phyloP scores from a whole-genome alignment of 1,284 basidiomycete genomes.

The Acaromyces ingoldii region DNA sequence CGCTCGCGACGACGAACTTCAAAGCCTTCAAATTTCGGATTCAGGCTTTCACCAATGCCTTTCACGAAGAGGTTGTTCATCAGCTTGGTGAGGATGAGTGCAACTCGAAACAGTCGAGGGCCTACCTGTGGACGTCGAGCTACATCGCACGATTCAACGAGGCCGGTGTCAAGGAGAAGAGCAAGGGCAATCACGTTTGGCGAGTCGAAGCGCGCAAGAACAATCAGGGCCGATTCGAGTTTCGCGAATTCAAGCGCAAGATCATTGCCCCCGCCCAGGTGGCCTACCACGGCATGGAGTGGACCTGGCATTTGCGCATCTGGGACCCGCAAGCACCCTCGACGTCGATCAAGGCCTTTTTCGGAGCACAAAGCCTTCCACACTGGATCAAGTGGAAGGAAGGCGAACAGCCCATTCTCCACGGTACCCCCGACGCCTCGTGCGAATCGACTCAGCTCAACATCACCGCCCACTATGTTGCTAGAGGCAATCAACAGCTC shows the following conservation, averaged over 20 bases:
- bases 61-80: conserved; percentile 74
- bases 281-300: conserved; percentile 70
- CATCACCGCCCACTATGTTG: conserved; percentile 10
- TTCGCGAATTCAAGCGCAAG: conserved; percentile 75
- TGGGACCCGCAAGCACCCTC: conserved; percentile 80
- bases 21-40: conserved; percentile 99
- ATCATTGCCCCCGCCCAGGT: conserved; percentile 54
- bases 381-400: conserved; percentile 84
- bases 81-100: conserved; percentile 56
- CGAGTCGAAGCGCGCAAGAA: conserved; percentile 88
- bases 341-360: conserved; percentile 64
- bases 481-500: background rate
- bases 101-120: conserved; percentile 53
- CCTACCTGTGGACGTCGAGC: conserved; percentile 83
- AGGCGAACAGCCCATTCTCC: conserved; percentile 52
- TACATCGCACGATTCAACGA: conserved; percentile 97
- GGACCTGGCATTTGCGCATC: conserved; percentile 87
- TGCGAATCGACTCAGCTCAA: conserved; percentile 31
- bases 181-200: conserved; percentile 99
- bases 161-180: conserved; percentile 87
- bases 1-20: conserved; percentile 66
- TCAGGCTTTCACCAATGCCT: conserved; percentile 94
- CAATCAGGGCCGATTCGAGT: conserved; percentile 8
- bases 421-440: conserved; percentile 43
- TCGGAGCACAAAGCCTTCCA: conserved; percentile 73